A percentile compares a stretch with the other conserved stretches of the same genome.
These are phyloP conservation scores for Aureobasidium lini DNA, from an alignment of 2,329 filamentous ascomycete genomes.

Conservation along the genomic window DNA sequence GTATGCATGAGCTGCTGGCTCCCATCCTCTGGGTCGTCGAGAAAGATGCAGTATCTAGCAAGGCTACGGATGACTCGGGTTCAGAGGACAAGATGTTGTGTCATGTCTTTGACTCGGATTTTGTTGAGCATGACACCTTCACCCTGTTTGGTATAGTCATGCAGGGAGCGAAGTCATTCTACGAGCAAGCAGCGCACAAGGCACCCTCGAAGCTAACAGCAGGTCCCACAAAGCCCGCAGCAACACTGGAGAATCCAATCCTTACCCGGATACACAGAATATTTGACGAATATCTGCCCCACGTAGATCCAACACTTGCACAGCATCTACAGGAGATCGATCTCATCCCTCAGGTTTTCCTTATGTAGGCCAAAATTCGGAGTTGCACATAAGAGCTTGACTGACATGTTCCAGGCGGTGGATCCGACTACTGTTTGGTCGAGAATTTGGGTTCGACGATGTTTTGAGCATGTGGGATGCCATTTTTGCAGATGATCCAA, in stretches of 20 bases:
- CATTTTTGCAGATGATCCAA: slow-evolving; percentile 78
- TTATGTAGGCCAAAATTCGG: slow-evolving; percentile 58
- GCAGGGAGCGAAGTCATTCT: slow-evolving; percentile 79
- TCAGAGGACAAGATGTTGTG: slow-evolving; percentile 48
- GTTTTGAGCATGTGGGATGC: slow-evolving; percentile 83
- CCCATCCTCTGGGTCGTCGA: slow-evolving; percentile 81
- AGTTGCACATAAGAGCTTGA: background rate
- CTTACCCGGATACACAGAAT: slow-evolving; percentile 80
- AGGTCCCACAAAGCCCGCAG: slow-evolving; percentile 35
- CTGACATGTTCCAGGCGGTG: slow-evolving; percentile 58
- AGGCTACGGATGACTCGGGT: background rate
- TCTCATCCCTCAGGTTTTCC: slow-evolving; percentile 90
- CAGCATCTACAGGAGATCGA: slow-evolving; percentile 75
- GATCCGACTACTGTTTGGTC: slow-evolving; percentile 85
- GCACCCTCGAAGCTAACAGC: slow-evolving; percentile 16
- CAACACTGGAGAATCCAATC: slow-evolving; percentile 56
- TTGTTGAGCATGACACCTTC: slow-evolving; percentile 86
- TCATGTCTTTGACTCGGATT: slow-evolving; percentile 62
- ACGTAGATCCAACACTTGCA: slow-evolving; percentile 75
- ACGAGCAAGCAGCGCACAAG: slow-evolving; percentile 54
- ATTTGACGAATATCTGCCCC: slow-evolving; percentile 71
- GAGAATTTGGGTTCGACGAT: slow-evolving; percentile 86
- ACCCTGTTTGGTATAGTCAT: slow-evolving; percentile 79
- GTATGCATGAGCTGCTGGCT: slow-evolving; percentile 94
- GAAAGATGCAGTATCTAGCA: slow-evolving; percentile 58